Base-by-base conservation (phyloP, 2,329 filamentous ascomycete species). In the Thielaviopsis euricoi region DNA sequence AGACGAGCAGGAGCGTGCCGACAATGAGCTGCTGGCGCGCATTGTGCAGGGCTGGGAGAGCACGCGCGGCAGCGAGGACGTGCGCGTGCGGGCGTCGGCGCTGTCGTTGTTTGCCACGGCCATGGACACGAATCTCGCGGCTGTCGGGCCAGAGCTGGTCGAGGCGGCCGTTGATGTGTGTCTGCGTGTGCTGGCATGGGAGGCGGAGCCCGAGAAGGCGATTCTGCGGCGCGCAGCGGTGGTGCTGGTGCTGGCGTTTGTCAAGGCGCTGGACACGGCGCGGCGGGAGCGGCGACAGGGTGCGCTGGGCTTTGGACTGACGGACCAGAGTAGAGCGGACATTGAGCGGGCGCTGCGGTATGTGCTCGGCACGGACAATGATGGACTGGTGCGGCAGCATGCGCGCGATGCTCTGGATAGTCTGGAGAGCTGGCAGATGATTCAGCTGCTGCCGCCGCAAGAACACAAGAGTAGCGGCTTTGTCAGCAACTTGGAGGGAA, bases 41-140 rank as follows among this genome's bases (percentile, higher is more conserved):
- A 86, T 88, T 60, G 73, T 87, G 0, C 71, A 76, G 15, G 83
- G 82, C 0, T 88, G 85, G 85, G 76, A 83, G 62, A 77, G 81
- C 61, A 82, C 80, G 58, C 71, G 76, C 17, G 83, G 82, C 0
- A 76, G 76, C 60, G 85, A 89, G 66, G 85, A 89, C 64, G 72
- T 87, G 13, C 76, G 86, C 3, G 77, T 89, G 63, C 79, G 86
- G 0, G 72, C 83, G 15, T 87, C 85, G 22, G 82, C 85, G 3
- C 67, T 89, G 6, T 85, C 83, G 4, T 76, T 89, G 52, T 72
- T 89, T 50, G 77, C 78, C 0, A 70, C 70, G 1, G 74, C 75
- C 0, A 67, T 87, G 25, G 83, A 87, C 66, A 78, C 74, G 1
- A 83, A 82, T 62, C 70, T 83, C 3, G 69, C 70, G 1, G 81